These are phyloP conservation scores for Aspergillus viridinutans DNA, from an alignment of 2,329 filamentous ascomycete species.

Conservation along the genomic window DNA sequence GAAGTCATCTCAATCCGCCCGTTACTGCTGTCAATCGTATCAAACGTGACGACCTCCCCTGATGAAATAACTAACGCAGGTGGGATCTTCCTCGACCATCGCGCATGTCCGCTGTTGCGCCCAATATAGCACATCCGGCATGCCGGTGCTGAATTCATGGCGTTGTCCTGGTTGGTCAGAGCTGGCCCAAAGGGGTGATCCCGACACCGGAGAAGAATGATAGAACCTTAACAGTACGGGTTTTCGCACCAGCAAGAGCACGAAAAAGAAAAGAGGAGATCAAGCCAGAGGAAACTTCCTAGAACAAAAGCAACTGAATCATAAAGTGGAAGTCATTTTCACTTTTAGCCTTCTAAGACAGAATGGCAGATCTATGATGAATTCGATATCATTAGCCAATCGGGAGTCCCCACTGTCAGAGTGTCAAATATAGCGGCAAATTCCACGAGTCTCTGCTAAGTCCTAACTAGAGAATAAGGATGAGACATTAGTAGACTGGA, in stretches of 20 bases:
- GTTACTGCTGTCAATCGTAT: constrained; percentile 49
- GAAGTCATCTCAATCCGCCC: constrained; percentile 47
- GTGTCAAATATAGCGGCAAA: neutral
- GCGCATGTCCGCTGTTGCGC: constrained; percentile 40
- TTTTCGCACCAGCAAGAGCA: neutral
- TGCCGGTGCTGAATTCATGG: constrained; percentile 9
- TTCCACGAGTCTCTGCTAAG: neutral
- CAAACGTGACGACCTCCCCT: constrained; percentile 47
- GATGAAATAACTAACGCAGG: constrained; percentile 48
- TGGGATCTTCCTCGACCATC: constrained; percentile 46
- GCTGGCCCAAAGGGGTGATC: neutral
- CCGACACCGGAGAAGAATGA: neutral
- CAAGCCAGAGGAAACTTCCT: neutral
- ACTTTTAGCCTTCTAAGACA: neutral
- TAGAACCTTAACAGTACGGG: neutral
- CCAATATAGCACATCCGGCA: constrained; percentile 32
- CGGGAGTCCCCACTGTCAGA: neutral
- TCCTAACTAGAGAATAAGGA: neutral
- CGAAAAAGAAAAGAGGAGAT: neutral
- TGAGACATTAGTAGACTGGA: constrained; percentile 1
- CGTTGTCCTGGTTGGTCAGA: neutral
- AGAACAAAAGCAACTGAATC: neutral
- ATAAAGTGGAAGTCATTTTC: neutral
- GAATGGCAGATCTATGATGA: neutral
- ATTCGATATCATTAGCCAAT: neutral